These are phyloP conservation scores for Dioscorea zingiberensis DNA, from an alignment of 106 monocot genomes.

Conservation along the genomic window DNA sequence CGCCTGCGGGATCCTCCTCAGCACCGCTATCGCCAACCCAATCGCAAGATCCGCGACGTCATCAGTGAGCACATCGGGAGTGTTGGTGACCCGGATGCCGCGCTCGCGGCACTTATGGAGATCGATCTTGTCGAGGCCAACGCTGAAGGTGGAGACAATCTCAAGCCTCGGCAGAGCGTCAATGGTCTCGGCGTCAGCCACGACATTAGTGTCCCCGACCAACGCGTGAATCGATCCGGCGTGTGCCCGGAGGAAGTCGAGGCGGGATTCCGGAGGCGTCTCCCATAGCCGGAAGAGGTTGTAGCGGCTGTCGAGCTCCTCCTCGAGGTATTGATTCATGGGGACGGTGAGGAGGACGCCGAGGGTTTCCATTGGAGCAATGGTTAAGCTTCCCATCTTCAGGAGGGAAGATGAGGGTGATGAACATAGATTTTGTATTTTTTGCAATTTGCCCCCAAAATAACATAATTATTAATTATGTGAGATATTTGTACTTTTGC, in stretches of 20 bases:
- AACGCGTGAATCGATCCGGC: constrained; percentile 50
- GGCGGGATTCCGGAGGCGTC: constrained; percentile 25
- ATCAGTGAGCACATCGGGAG: constrained; percentile 69
- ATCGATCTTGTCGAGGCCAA: constrained; percentile 73
- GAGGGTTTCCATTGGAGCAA: constrained; percentile 13
- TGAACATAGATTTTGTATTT: not conserved
- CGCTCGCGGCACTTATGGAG: constrained; percentile 59
- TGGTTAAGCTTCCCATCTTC: not conserved
- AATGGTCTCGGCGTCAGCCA: constrained; percentile 62
- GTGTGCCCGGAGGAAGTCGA: constrained; percentile 37
- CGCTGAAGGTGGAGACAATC: constrained; percentile 66
- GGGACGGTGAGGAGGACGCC: constrained; percentile 55
- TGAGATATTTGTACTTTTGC: not conserved
- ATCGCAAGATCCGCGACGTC: constrained; percentile 83
- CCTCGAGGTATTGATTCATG: constrained; percentile 56
- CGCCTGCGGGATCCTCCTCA: constrained; percentile 43
- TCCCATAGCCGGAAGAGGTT: constrained; percentile 71
- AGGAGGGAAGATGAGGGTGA: not conserved
- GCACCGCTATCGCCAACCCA: constrained; percentile 53
- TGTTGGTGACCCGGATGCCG: constrained; percentile 70
- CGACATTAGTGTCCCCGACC: constrained; percentile 41
- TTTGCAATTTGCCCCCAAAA: not conserved
- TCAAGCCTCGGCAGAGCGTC: constrained; percentile 61
- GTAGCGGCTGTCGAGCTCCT: constrained; percentile 49
- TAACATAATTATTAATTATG: not conserved